Percentiles rank a stretch among this genome's conserved stretches.
Conservation (phyloP, 2,329 filamentous ascomycete genomes). For the Phialophora expanda region DNA sequence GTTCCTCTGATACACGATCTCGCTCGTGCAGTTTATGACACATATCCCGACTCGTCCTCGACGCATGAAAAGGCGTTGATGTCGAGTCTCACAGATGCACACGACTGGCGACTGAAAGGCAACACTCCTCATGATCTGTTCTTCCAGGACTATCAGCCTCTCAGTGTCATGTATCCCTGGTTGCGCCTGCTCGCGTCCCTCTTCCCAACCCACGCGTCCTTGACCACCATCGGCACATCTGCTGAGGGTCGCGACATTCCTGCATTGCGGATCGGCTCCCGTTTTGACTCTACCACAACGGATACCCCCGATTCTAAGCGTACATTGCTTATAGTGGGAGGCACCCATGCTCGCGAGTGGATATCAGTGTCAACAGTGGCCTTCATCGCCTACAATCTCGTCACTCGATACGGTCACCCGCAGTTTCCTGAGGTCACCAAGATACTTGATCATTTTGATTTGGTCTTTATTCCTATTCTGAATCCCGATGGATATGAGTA, state of each 20-base stretch:
- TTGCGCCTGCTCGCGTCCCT: conserved; percentile 87
- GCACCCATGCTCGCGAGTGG: conserved; percentile 95
- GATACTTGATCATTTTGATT: conserved; percentile 81
- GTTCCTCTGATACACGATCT: conserved; percentile 80
- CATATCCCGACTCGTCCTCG: conserved; percentile 61
- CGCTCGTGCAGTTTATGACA: conserved; percentile 74
- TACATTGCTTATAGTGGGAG: conserved; percentile 81
- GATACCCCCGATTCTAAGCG: conserved; percentile 59
- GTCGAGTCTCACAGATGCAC: conserved; percentile 38
- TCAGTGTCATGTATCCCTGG: conserved; percentile 86
- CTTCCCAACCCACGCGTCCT: conserved; percentile 79
- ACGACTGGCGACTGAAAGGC: conserved; percentile 48
- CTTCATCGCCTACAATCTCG: conserved; percentile 86
- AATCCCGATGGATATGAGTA: conserved; percentile 97
- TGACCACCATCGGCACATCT: conserved; percentile 78
- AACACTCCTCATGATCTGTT: conserved; percentile 67
- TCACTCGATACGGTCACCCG: conserved; percentile 75
- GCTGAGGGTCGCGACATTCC: conserved; percentile 87
- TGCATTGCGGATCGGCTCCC: conserved; percentile 75
- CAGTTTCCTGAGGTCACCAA: conserved; percentile 71
- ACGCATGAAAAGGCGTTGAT: conserved; percentile 38
- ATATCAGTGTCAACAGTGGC: conserved; percentile 90
- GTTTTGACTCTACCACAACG: conserved; percentile 48
- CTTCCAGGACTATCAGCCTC: conserved; percentile 89
- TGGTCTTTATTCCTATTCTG: conserved; percentile 83